These are phyloP conservation scores for Rhododendron simsii DNA, from an alignment of 148 eudicot species.

Conservation along the genomic window DNA sequence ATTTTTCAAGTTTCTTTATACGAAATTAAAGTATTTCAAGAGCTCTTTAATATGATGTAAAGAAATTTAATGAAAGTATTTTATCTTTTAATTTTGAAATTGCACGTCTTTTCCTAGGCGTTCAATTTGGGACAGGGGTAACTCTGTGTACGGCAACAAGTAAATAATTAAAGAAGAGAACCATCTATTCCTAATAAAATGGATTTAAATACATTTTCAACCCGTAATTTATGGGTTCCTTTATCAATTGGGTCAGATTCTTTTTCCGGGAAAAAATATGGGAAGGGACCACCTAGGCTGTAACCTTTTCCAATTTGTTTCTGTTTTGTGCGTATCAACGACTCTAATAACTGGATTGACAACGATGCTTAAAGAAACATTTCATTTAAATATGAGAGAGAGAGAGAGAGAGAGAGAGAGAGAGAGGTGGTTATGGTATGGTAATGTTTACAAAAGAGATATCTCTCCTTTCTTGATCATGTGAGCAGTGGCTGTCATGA, in stretches of 20 bases:
- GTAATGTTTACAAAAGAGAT: not conserved
- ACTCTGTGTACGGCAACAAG: not conserved
- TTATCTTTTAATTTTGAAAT: too few relatives aligned
- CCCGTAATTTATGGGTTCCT: not conserved
- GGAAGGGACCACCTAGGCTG: not conserved
- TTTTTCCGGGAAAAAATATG: not conserved
- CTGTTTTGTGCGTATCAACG: not conserved
- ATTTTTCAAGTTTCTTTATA: too few relatives aligned
- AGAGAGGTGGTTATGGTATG: not conserved
- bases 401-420: not conserved
- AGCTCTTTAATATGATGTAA: too few relatives aligned
- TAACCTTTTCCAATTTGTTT: not conserved
- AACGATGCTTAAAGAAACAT: not conserved
- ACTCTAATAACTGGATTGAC: not conserved
- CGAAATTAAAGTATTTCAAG: too few relatives aligned
- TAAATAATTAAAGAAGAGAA: not conserved
- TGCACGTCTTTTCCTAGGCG: too few relatives aligned
- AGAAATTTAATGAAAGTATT: too few relatives aligned
- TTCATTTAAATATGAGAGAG: not conserved
- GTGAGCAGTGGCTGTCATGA: constrained; percentile 2
- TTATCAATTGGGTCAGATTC: not conserved
- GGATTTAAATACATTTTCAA: not conserved
- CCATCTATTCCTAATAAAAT: not conserved
- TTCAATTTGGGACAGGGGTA: too few relatives aligned
- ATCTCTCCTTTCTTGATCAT: not conserved